Percentiles rank a stretch among this genome's conserved stretches.
Conservation (phyloP, 2,329 filamentous ascomycete genomes). For the Elsinoe perseae region DNA sequence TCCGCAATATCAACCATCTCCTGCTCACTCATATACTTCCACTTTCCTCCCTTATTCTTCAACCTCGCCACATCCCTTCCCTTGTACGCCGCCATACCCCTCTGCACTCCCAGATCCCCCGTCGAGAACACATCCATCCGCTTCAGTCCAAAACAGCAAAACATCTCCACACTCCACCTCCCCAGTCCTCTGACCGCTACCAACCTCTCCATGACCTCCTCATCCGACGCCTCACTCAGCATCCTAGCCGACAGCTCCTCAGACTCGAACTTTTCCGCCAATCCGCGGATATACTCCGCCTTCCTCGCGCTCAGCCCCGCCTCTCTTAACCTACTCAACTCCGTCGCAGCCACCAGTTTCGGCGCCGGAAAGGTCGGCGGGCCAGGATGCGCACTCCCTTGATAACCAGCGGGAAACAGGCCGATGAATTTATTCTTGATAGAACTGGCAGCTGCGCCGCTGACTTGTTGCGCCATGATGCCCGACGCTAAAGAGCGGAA, state of each 20-base stretch:
- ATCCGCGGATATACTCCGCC: slow-evolving; percentile 84
- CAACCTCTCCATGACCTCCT: slow-evolving; percentile 73
- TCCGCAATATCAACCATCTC: slow-evolving; percentile 82
- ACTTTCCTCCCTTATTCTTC: slow-evolving; percentile 74
- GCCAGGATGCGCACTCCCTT: slow-evolving; percentile 22
- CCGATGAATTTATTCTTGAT: slow-evolving; percentile 80
- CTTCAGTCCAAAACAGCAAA: slow-evolving; percentile 91
- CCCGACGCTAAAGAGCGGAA: slow-evolving; percentile 76
- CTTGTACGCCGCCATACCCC: slow-evolving; percentile 82
- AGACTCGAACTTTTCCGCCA: slow-evolving; percentile 69
- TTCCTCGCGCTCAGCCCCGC: slow-evolving; percentile 90
- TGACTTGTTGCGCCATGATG: slow-evolving; percentile 95
- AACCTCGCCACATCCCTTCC: slow-evolving; percentile 78
- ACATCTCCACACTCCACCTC: slow-evolving; percentile 94
- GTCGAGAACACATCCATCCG: slow-evolving; percentile 87
- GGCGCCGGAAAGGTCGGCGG: slow-evolving; percentile 62
- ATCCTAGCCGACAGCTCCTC: slow-evolving; percentile 70
- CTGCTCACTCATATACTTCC: slow-evolving; percentile 94
- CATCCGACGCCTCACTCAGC: slow-evolving; percentile 71
- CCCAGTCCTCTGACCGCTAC: slow-evolving; percentile 82
- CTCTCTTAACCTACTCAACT: slow-evolving; percentile 63
- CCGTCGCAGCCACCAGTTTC: slow-evolving; percentile 56
- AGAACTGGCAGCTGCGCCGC: slow-evolving; percentile 77
- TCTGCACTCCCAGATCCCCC: slow-evolving; percentile 85
- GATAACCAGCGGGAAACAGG: slow-evolving; percentile 49